phyloP scores from a whole-genome alignment of 495 filamentous ascomycete genomes.

The Penicillium subrubescens region DNA sequence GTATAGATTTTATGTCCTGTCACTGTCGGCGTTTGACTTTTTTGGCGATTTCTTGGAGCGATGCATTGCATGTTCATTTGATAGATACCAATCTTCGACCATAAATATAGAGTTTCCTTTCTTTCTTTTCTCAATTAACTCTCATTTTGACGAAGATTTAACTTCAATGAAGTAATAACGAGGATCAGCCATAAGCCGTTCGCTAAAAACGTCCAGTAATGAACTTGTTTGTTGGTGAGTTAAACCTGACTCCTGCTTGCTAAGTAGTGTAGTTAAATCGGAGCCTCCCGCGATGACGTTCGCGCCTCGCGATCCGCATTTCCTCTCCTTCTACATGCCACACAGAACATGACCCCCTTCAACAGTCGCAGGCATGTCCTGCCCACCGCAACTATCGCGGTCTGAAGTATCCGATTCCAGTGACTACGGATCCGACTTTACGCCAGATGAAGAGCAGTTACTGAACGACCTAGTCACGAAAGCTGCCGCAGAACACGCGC shows the following conservation, averaged over 20 bases:
- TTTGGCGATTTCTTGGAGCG: constrained; percentile 7
- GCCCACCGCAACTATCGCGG: constrained; percentile 22
- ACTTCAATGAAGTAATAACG: too few species aligned
- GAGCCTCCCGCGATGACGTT: constrained; percentile 14
- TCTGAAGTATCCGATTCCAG: constrained; percentile 23
- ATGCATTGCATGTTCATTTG: constrained; percentile 18
- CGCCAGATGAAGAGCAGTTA: constrained; percentile 60
- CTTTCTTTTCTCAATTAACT: background rate
- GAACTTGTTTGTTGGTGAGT: background rate
- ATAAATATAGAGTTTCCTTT: constrained; percentile 16
- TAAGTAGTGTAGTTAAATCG: constrained; percentile 2
- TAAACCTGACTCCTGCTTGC: constrained; percentile 5
- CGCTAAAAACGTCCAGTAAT: constrained; percentile 4
- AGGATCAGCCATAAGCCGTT: background rate
- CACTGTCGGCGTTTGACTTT: constrained; percentile 6
- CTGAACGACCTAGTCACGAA: constrained; percentile 47
- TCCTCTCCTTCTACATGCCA: constrained; percentile 7
- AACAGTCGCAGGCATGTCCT: constrained; percentile 44
- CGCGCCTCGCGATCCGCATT: background rate
- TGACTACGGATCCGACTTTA: constrained; percentile 77
- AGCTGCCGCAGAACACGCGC: constrained; percentile 34
- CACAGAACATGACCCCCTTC: constrained; percentile 24
- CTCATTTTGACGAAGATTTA: background rate
- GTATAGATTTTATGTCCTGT: constrained; percentile 21
- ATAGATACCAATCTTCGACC: constrained; percentile 25